phyloP scores from a whole-genome alignment of 768 basidiomycete genomes.

The Galerina sulciceps region DNA sequence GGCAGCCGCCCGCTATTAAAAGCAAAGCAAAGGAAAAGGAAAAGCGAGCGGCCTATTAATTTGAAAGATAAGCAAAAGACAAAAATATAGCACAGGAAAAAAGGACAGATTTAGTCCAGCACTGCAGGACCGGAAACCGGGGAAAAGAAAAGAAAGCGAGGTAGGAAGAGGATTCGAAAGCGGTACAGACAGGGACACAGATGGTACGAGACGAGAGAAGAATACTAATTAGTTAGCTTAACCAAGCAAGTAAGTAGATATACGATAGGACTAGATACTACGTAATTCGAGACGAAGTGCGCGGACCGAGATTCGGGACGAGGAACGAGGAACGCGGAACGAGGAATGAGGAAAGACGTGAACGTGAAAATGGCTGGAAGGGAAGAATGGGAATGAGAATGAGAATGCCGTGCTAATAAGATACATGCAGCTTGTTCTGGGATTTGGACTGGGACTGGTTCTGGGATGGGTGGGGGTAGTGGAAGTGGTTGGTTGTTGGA shows the following conservation, averaged over 20 bases:
- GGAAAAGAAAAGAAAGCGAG: neutral
- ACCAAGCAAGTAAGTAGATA: constrained; percentile 1
- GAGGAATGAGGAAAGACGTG: constrained; percentile 16
- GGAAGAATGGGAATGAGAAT: neutral
- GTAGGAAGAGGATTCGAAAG: neutral
- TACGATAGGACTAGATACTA: constrained; percentile 7
- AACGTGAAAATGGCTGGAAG: neutral
- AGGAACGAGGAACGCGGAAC: constrained; percentile 9
- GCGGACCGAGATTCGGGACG: neutral
- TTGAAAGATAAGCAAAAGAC: constrained; percentile 1
- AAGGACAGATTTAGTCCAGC: constrained; percentile 1
- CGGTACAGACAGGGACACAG: constrained; percentile 2
- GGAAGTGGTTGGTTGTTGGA: too few species aligned
- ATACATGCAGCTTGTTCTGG: constrained; percentile 9
- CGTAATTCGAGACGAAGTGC: neutral
- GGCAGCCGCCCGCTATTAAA: constrained; percentile 3
- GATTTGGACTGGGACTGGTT: neutral
- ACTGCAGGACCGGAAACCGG: neutral
- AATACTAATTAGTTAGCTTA: constrained; percentile 7
- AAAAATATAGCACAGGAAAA: constrained; percentile 8
- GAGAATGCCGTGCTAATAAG: constrained; percentile 13
- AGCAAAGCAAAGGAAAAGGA: neutral
- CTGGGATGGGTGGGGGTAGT: too few species aligned
- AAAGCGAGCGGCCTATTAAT: constrained; percentile 9
- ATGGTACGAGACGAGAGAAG: neutral